Evolutionary conservation across 208 protist genomes (phyloP), one percentile per base, ranked within the genome.

Genomic region (Leishmania tropica): DNA sequence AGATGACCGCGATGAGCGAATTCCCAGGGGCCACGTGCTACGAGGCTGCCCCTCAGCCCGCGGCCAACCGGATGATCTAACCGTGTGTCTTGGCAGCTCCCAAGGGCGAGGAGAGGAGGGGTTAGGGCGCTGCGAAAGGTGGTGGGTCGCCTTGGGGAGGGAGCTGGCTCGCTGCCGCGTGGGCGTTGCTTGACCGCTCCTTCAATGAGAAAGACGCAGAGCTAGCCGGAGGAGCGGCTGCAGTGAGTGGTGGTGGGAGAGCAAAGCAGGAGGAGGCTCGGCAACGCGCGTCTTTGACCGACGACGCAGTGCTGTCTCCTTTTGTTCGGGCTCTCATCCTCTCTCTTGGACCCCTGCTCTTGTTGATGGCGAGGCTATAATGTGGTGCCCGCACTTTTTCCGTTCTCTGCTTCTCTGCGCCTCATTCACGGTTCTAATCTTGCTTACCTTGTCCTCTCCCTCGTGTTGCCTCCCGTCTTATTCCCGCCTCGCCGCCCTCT

Each of bases 21-120:
- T 94, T 93, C 65, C 93, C 91, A 35, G 90, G 90, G 31, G 93
- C 90, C 40, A 85, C 76, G 17, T 90, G 84, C 80, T 92, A 89
- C 81, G 79, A 85, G 31, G 75, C 68, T 31, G 15, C 76, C 1
- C 64, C 72, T n/a, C 74, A 81, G 24, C 86, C 87, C 3, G 75
- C 77, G 56, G 21, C 79, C 7, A 81, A 83, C 40, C 81, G 84
- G 72, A 92, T 92, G 84, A 54, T 74, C 53, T 85, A 79, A 21
- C 21, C 1, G 37, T 47, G 40, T 28, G 3, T 47, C 37, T 40
- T 5, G 19, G 19, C 11, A n/a, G 11, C 65, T 48, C 19, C 37
- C 19, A n/a, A n/a, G 8, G 65, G 37, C 21, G 31, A 17, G 65
- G 65, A 28, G 65, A 28, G 13, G 40, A 28, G 8, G 24, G n/a